A percentile compares a stretch with the other conserved stretches of the same genome.
These are phyloP conservation scores for Aegilops tauschii DNA, from an alignment of 176 grass and related monocot genomes.

Conservation along the genomic window DNA sequence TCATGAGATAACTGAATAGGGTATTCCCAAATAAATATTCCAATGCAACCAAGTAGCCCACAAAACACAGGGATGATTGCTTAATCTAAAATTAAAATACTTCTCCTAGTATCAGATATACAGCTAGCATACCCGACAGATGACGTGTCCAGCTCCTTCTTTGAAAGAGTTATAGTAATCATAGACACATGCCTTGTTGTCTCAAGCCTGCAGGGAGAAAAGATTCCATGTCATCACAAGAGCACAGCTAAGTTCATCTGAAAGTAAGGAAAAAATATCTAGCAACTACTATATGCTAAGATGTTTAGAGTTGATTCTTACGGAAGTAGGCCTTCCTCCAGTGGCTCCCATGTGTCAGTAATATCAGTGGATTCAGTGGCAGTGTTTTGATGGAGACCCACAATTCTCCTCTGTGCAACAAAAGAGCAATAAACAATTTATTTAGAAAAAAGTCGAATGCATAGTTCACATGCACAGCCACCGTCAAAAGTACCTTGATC, in stretches of 20 bases:
- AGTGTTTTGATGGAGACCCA: constrained; percentile 90
- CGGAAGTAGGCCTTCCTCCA: constrained; percentile 99
- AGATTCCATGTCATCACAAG: not conserved
- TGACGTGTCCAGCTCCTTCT: constrained; percentile 77
- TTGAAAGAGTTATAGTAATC: constrained; percentile 86
- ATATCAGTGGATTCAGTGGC: constrained; percentile 91
- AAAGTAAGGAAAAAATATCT: not conserved
- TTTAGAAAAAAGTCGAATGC: not conserved
- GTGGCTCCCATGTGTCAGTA: constrained; percentile 95
- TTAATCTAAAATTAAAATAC: not conserved
- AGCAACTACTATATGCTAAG: not conserved
- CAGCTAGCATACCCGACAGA: constrained; percentile 55
- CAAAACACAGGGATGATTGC: not conserved
- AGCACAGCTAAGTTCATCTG: not conserved
- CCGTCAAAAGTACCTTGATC: constrained; percentile 66
- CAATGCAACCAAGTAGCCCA: not conserved
- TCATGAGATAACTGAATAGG: not conserved
- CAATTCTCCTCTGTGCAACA: constrained; percentile 80
- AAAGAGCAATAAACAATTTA: not conserved
- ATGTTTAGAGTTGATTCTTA: constrained; percentile 37
- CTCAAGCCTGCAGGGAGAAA: constrained; percentile 60
- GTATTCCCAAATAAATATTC: not conserved
- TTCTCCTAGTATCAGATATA: not conserved
- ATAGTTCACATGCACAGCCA: constrained; percentile 7
- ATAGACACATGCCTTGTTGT: constrained; percentile 95